Evolutionary conservation across 768 basidiomycete genomes (phyloP).

Genomic region (Auriscalpium vulgare): DNA sequence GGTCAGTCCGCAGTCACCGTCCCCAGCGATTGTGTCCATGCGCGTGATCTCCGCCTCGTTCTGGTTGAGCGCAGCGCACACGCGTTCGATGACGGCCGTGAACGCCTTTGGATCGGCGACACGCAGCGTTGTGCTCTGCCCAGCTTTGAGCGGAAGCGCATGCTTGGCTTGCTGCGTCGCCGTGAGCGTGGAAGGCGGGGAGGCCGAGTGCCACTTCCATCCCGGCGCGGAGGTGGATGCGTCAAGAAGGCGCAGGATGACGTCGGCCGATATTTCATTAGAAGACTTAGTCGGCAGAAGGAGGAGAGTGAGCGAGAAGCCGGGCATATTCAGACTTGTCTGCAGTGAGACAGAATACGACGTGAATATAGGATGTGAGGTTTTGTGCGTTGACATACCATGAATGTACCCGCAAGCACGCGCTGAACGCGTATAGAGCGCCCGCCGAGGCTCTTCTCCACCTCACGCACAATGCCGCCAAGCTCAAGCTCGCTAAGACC

Average conservation of each 20-base stretch:
- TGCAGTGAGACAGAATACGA: constrained; percentile 18
- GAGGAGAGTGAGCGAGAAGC: constrained; percentile 79
- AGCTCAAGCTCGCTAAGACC: constrained; percentile 81
- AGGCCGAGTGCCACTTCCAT: constrained; percentile 71
- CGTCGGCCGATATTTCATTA: constrained; percentile 28
- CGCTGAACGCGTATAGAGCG: constrained; percentile 52
- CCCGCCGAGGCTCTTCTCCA: constrained; percentile 43
- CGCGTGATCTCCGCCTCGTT: constrained; percentile 87
- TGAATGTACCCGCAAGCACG: constrained; percentile 74
- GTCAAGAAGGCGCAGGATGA: constrained; percentile 64
- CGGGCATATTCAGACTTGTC: constrained; percentile 92
- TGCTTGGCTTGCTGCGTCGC: constrained; percentile 6
- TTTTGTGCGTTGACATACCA: constrained; percentile 41
- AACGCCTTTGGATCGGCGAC: constrained; percentile 46
- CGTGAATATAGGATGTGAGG: background rate
- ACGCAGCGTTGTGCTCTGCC: constrained; percentile 17
- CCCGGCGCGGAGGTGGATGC: constrained; percentile 63
- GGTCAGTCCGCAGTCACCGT: constrained; percentile 72
- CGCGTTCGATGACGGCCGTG: constrained; percentile 43
- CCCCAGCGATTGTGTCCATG: constrained; percentile 88
- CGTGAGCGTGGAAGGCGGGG: constrained; percentile 25
- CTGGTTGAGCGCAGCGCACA: constrained; percentile 57
- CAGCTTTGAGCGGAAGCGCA: constrained; percentile 1
- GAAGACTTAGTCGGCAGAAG: constrained; percentile 52
- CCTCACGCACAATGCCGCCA: constrained; percentile 57